Base-by-base conservation (phyloP, 331 rosid species). In the Malus hybrid region DNA sequence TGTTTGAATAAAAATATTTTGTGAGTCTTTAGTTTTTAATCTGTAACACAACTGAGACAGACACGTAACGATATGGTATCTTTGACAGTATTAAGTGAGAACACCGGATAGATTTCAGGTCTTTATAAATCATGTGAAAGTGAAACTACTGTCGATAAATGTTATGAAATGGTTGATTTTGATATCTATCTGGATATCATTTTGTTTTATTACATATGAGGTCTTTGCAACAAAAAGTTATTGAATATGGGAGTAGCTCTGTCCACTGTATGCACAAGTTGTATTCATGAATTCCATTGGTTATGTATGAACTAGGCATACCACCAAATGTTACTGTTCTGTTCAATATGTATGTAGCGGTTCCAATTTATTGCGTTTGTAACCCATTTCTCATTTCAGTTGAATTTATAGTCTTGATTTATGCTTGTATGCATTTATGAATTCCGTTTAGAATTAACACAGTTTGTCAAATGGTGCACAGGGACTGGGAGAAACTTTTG, bases 401-500 rank as follows among this genome's bases (percentile, higher is more conserved):
- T 65, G 63, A 64, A 33, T 70, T 73, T 44, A 48, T 39, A 44
- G 29, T 52, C 69, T 56, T 73, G 16, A 56, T 28, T 60, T 65
- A 74, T 59, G 65, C 63, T 65, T 55, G 61, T 70, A 19, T 29
- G 44, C 24, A 22, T 72, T 65, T 32, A 34, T 62, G 7, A 28
- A 34, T 76, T 46, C 33, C 48, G 19, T 60, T 74, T 42, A 62
- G 3, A 34, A 56, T 80, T 73, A 71, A 44, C 44, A 65, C 61
- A 73, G 81, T 83, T 70, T 73, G 61, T 65, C 42, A 76, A 70
- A 44, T 84, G 67, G 36, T 85, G 79, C 82, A 76, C 90, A 93
- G 98, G 98, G 98, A 56, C 80, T 82, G 32, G 98, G 98, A 81
- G 98, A 93, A 87, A 93, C 98, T 68, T 93, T 93, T 75, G 98